These are phyloP conservation scores for Monosporozyma unispora DNA, from an alignment of 805 yeast species.

Conservation along the genomic window DNA sequence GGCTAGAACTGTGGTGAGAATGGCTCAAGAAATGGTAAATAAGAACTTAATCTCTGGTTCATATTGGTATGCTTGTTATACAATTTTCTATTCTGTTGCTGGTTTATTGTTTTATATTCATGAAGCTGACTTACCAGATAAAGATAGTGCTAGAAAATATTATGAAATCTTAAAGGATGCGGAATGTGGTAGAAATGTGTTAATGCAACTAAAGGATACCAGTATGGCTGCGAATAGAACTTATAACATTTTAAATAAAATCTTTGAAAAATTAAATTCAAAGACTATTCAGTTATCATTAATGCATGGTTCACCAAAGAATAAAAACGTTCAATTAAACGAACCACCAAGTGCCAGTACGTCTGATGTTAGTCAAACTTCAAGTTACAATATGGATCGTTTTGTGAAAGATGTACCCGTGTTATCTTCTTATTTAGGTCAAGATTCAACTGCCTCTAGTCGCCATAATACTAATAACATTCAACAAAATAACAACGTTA, in stretches of 20 bases:
- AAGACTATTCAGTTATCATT: slow-evolving; percentile 47
- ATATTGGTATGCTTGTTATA: slow-evolving; percentile 90
- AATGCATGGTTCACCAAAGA: slow-evolving; percentile 7
- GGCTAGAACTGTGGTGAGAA: slow-evolving; percentile 67
- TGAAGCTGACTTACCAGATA: slow-evolving; percentile 37
- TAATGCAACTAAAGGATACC: slow-evolving; percentile 61
- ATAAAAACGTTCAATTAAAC: neutral
- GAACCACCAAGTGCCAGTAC: neutral
- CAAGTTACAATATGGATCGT: slow-evolving; percentile 1
- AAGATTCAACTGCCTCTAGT: neutral
- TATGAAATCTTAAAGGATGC: slow-evolving; percentile 61
- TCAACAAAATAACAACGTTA: neutral
- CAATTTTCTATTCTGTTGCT: slow-evolving; percentile 87
- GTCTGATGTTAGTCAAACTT: neutral
- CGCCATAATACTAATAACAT: neutral
- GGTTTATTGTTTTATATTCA: slow-evolving; percentile 78
- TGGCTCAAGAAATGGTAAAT: slow-evolving; percentile 72
- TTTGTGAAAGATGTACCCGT: slow-evolving; percentile 2
- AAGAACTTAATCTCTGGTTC: slow-evolving; percentile 71
- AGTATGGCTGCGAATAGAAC: slow-evolving; percentile 75
- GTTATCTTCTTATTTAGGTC: neutral
- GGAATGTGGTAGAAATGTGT: slow-evolving; percentile 67
- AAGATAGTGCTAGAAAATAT: slow-evolving; percentile 42
- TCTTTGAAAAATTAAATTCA: slow-evolving; percentile 70
- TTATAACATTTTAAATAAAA: slow-evolving; percentile 66